These are phyloP conservation scores for Atalantia buxifolia DNA, from an alignment of 345 rosid genomes.

Conservation along the genomic window DNA sequence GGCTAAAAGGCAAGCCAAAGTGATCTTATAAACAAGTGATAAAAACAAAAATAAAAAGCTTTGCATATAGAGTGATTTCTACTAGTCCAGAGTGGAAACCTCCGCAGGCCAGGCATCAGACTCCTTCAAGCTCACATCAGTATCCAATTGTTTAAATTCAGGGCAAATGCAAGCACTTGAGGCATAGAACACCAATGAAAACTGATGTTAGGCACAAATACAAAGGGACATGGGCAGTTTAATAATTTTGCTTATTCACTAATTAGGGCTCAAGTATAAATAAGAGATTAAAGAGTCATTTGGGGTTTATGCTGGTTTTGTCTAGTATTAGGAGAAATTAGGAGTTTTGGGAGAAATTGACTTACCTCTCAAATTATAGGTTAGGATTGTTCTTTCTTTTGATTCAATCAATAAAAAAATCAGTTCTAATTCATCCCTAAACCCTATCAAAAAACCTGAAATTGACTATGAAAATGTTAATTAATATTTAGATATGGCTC, in stretches of 20 bases:
- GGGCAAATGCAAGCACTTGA: constrained; percentile 98
- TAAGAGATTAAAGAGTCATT: too few species aligned
- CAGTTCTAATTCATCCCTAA: too few species aligned
- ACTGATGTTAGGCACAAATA: too few species aligned
- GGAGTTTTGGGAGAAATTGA: too few species aligned
- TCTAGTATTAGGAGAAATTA: too few species aligned
- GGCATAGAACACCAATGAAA: constrained; percentile 45
- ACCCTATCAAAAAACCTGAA: constrained; percentile 16
- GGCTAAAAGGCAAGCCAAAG: constrained; percentile 44
- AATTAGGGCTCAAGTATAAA: too few species aligned
- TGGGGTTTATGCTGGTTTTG: accelerated
- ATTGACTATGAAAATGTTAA: background rate
- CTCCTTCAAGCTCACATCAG: constrained; percentile 97
- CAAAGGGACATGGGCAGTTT: too few species aligned
- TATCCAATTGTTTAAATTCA: constrained; percentile 92
- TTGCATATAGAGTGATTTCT: background rate
- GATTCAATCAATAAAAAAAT: too few species aligned
- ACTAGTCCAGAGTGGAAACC: constrained; percentile 39
- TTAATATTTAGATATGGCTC: background rate
- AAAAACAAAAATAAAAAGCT: background rate
- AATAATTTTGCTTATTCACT: too few species aligned
- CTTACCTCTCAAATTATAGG: too few species aligned
- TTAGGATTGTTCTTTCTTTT: too few species aligned
- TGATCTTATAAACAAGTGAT: background rate
- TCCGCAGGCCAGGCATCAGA: constrained; percentile 99